Conservation (phyloP, 495 filamentous ascomycete species). For the Parmelia sp. region DNA sequence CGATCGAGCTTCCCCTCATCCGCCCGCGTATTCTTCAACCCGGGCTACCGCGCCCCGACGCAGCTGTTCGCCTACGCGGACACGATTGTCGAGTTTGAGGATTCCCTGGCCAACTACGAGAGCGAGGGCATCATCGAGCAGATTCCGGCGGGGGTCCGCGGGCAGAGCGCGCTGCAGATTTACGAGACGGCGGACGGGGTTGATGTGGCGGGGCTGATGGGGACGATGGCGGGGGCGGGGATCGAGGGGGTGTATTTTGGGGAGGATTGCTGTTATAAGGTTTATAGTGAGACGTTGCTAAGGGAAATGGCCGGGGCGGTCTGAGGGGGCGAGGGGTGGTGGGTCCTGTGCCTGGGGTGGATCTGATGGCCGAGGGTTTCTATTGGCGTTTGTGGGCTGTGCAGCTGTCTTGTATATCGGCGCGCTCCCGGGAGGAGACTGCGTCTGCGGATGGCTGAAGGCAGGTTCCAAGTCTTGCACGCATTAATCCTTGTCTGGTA, state of each 20-base stretch:
- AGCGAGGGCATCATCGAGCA: background rate
- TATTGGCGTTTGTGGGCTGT: too few relatives aligned
- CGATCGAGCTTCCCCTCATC: background rate
- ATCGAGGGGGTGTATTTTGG: slow-evolving; percentile 19
- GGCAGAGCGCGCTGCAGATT: slow-evolving; percentile 16
- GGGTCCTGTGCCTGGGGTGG: too few relatives aligned
- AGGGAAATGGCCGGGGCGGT: background rate
- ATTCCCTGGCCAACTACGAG: slow-evolving; percentile 11
- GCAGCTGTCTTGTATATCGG: too few relatives aligned
- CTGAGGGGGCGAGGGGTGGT: too few relatives aligned
- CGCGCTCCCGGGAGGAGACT: too few relatives aligned
- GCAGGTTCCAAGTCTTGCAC: too few relatives aligned
- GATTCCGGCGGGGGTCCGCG: background rate
- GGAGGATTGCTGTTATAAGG: slow-evolving; percentile 7
- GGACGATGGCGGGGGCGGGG: slow-evolving; percentile 10
- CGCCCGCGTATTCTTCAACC: slow-evolving; percentile 16
- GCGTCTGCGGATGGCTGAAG: too few relatives aligned
- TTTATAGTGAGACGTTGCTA: background rate
- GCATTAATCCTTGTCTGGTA: too few relatives aligned
- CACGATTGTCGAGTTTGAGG: slow-evolving; percentile 20
- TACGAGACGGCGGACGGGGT: slow-evolving; percentile 10
- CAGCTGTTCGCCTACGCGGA: slow-evolving; percentile 14
- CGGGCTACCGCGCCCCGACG: slow-evolving; percentile 6
- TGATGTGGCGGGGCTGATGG: slow-evolving; percentile 8
- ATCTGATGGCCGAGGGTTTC: too few relatives aligned